Evolutionary conservation across 345 rosid species (phyloP), one percentile per base, ranked within the genome.

Genomic region (Durio zibethinus): DNA sequence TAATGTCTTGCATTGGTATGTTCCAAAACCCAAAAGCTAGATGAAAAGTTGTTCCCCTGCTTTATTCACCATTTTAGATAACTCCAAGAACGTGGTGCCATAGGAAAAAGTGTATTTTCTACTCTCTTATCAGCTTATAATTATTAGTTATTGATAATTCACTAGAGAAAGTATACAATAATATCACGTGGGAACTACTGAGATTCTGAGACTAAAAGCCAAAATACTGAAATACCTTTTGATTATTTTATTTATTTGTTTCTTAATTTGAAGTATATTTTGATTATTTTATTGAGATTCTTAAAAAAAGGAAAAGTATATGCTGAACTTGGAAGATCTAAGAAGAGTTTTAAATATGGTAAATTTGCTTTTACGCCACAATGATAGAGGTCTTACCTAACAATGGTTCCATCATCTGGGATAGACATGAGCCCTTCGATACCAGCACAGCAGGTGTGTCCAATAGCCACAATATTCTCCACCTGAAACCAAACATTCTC

Each of bases 371-470:
- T 66, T 12, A 36, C 71, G 60, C 43, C 5, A 25, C 43, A 68
- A 16, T 56, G 10, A 35, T 54, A 16, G 0, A 7, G 11, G 21
- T 42, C 21, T 80, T 84, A 87, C 96, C 90, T 88, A 21, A 86
- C 11, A 75, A 85, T 82, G 81, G 85, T 36, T 71, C 89, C 94
- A n/a, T 87, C 88, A 29, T 90, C 92, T 0, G 93, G 88, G 75
- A 87, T 84, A 23, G 88, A 79, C 98, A 96, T 94, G 75, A 96
- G 99, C 76, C 97, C 98, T 79, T 91, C 90, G 69, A 94, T 96
- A 57, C 99, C 99, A 35, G 98, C 99, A 78, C 99, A 96, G 72
- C 95, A 83, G 77, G 98, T 96, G 72, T 96, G 99, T 7, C 99
- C 99, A 75, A 96, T 91, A 59, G 94, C 95, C 48, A 94, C 81